Evolutionary conservation across 306 rosid species (phyloP).

Genomic region (Trichosanthes truncata): DNA sequence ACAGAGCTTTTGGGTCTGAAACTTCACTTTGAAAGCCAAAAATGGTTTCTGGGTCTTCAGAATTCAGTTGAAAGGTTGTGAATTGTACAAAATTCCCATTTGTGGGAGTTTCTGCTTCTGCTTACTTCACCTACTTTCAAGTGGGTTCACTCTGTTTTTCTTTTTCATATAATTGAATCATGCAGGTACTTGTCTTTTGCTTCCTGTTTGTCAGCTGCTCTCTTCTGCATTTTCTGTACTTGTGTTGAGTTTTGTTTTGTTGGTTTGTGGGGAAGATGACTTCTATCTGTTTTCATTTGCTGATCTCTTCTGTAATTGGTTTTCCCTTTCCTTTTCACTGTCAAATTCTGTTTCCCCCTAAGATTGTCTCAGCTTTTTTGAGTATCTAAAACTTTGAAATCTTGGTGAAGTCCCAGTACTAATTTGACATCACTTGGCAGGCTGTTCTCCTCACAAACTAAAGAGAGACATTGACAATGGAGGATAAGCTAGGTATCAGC

Average conservation of each 20-base stretch:
- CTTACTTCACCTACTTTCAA: not conserved
- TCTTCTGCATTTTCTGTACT: not conserved
- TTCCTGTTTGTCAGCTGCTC: not conserved
- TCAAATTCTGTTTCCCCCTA: not conserved
- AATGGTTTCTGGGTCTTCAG: not conserved
- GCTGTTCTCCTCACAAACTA: not conserved
- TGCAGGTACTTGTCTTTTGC: not conserved
- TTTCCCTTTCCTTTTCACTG: not conserved
- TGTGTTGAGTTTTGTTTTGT: not conserved
- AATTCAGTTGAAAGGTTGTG: not conserved
- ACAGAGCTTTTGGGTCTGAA: not conserved
- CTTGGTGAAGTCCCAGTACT: not conserved
- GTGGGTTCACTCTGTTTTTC: not conserved
- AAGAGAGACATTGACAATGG: not conserved
- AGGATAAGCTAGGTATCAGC: not conserved
- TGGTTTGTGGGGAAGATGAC: conserved; percentile 3
- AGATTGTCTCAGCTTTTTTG: not conserved
- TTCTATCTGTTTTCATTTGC: not conserved
- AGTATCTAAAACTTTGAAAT: not conserved
- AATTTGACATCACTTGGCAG: not conserved
- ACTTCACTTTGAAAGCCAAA: not conserved
- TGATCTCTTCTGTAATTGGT: not conserved
- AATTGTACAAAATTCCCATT: not conserved
- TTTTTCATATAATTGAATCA: not conserved
- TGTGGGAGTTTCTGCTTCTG: not conserved